Conservation (phyloP, 192 early-diverging fungal genomes). For the Umbelopsis sp. region DNA sequence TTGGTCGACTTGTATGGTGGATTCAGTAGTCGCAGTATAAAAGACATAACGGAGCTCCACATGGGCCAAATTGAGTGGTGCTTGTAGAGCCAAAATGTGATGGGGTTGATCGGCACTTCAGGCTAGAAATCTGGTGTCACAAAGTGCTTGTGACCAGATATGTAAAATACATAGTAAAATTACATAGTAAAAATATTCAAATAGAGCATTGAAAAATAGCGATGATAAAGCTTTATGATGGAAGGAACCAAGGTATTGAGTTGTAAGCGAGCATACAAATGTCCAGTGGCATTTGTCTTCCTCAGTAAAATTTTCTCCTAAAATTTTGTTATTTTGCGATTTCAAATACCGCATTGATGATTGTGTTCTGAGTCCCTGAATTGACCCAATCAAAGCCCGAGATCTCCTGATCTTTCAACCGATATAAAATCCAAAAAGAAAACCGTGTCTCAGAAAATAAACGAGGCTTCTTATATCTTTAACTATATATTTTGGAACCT, state of each 20-base stretch:
- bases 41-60: neutral
- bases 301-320: too few relatives aligned
- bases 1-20: too few relatives aligned
- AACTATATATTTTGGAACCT: neutral
- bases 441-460: conserved; percentile 6
- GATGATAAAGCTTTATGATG: too few relatives aligned
- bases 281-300: too few relatives aligned
- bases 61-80: neutral
- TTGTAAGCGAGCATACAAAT: too few relatives aligned
- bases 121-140: neutral
- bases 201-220: too few relatives aligned
- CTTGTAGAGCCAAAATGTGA: neutral
- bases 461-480: neutral
- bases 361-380: neutral
- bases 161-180: neutral
- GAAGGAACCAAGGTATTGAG: too few relatives aligned
- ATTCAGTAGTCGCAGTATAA: neutral
- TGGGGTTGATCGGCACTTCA: neutral
- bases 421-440: conserved; percentile 6
- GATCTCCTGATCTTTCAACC: conserved; percentile 11
- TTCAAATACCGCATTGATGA: neutral
- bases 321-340: neutral
- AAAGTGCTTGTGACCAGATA: neutral
- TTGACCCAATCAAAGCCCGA: conserved; percentile 1
- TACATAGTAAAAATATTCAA: neutral